Base-by-base conservation (phyloP, 1,139 yeast genomes). In the Pichia cactophila region DNA sequence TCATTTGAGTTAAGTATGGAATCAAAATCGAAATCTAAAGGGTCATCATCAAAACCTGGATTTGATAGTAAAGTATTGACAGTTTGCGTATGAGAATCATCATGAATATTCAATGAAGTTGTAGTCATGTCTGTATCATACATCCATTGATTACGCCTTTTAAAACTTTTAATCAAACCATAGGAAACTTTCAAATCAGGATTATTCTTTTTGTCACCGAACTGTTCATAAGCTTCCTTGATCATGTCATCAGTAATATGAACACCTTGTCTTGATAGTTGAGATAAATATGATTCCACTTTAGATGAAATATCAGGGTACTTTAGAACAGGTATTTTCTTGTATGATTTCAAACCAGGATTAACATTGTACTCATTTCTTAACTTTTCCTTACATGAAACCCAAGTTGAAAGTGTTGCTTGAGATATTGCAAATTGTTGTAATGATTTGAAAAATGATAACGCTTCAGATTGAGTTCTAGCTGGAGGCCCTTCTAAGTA, bases 401-500 rank as follows among this genome's bases (percentile, higher is more conserved):
- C 51, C 69, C 69, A 66, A 14, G 58, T 61, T 1, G 68, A 63
- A 29, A 66, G 50, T 1, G 69, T 64, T 11, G 67, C 66, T 51
- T 62, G 68, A 16, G 67, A 64, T n/a, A 66, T 59, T 20, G 65
- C 52, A 50, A 65, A 65, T 31, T 44, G 44, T 7, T 50, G 52
- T 20, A 45, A 51, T 1, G 46, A 42, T 26, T 51, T 52, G 53
- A 63, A 64, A 48, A 59, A 58, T 7, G 45, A 43, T 26, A 64
- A 44, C 0, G 62, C 55, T 23, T 64, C 64, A 26, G 50, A 47
- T 44, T 66, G 68, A 1, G 62, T 46, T 12, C 52, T 41, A 20
- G 31, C 39, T 5, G 66, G 68, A 1, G 64, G 65, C 0, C 66
- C 65, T 8, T 45, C 41, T n/a, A 61, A 44, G 43, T 57, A 64